Percentiles rank a stretch among this genome's conserved stretches.
Evolutionary conservation across 352 stramenopile genomes (phyloP).

Genomic region (Pythium dissotocum): DNA sequence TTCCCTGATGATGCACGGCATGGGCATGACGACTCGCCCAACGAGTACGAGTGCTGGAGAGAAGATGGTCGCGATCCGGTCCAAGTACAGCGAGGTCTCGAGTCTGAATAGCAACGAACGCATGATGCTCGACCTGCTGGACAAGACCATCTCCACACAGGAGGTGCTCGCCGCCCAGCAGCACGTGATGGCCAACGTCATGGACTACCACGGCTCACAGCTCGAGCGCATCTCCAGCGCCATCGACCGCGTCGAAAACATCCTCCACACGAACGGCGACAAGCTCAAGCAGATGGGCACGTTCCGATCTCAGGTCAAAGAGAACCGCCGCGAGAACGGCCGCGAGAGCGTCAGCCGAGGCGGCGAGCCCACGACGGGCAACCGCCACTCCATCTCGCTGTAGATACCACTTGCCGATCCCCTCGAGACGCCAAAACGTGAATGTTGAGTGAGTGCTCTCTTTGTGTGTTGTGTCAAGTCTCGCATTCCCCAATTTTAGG

Average conservation of each 20-base stretch:
- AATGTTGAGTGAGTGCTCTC: background rate
- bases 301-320: constrained; percentile 14
- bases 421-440: background rate
- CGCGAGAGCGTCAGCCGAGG: background rate
- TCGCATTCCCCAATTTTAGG: background rate
- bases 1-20: constrained; percentile 10
- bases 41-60: constrained; percentile 10
- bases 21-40: constrained; percentile 9
- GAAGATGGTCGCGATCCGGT: constrained; percentile 17
- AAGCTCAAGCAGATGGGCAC: constrained; percentile 30
- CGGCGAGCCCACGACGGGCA: background rate
- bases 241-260: constrained; percentile 68
- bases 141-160: constrained; percentile 80
- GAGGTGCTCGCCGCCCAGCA: constrained; percentile 76
- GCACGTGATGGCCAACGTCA: constrained; percentile 68
- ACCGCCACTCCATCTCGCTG: constrained; percentile 15
- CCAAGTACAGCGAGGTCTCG: constrained; percentile 31
- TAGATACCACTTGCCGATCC: constrained; percentile 1
- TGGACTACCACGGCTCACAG: constrained; percentile 62
- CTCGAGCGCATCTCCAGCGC: constrained; percentile 66
- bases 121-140: constrained; percentile 72
- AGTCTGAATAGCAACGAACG: constrained; percentile 65
- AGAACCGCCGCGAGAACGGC: constrained; percentile 2
- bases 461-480: background rate
- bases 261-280: constrained; percentile 50